Evolutionary conservation across 228 moss, liverwort and hornwort species (phyloP), one percentile per base, ranked within the genome.

Genomic region (Sphagnum magellanicum): DNA sequence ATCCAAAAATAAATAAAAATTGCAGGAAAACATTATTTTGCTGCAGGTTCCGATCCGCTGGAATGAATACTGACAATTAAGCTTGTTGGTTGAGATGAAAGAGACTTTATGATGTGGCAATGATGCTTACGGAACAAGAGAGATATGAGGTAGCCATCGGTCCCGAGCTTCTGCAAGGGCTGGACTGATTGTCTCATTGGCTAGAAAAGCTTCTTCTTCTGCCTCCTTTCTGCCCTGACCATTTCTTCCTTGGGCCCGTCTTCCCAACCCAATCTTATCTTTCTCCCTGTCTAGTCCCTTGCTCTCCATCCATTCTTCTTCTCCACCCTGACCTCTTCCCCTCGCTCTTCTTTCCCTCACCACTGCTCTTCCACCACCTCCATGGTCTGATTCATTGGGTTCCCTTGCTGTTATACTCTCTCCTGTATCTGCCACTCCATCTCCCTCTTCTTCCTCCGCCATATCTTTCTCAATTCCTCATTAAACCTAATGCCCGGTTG

Each of bases 121-220:
- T 53, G 50, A 60, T 61, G 58, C 82, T 86, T 74, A 86, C 82
- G 71, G 74, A 14, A 70, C 73, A 71, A 86, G 66, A 65, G 74
- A 70, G 46, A 82, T 80, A 64, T 79, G 77, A 60, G 82, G 77
- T 59, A 65, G 61, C 86, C 86, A 86, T 48, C 80, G 75, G 49
- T 32, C 52, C 5, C 52, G 68, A 64, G 55, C 67, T 67, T 59
- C 78, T 49, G n/a, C 51, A 4, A 52, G 51, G 15, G 6, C 51
- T 8, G 67, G 17, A 49, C 46, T 32, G 5, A 49, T 64, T 47
- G 17, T 32, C 64, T 47, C 64, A 17, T 6, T 48, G 8, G 11
- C 61, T 8, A 49, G 66, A 58, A 55, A 32, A 55, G 66, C 75
- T 74, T 73, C 70, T 59, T 5, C 59, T 6, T 47, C 64, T 48